These are phyloP conservation scores for Ogataea thermomethanolica DNA, from an alignment of 805 yeast species.

Conservation along the genomic window DNA sequence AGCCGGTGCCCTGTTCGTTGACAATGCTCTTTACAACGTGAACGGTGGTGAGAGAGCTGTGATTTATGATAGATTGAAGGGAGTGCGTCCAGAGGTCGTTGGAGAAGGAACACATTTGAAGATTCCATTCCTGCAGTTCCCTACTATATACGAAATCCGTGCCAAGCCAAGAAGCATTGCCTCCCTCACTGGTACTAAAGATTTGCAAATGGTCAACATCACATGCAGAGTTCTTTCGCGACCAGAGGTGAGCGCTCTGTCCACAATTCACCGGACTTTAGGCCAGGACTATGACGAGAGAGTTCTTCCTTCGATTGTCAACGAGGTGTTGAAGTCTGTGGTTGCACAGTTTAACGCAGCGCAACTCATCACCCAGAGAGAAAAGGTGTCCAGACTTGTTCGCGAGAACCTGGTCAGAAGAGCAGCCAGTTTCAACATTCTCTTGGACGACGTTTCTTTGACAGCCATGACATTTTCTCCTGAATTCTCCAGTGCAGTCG, in stretches of 20 bases:
- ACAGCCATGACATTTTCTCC: constrained; percentile 97
- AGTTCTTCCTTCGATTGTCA: constrained; percentile 95
- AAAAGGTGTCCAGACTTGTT: constrained; percentile 85
- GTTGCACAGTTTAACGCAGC: constrained; percentile 99
- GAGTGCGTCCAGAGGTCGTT: constrained; percentile 78
- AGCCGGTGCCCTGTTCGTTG: constrained; percentile 50
- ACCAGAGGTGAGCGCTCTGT: constrained; percentile 76
- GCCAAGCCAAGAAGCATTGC: constrained; percentile 97
- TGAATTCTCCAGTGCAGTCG: constrained; percentile 95
- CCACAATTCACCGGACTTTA: constrained; percentile 83
- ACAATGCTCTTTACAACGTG: constrained; percentile 70
- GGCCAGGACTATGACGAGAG: constrained; percentile 96
- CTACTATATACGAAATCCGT: constrained; percentile 88
- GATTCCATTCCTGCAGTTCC: constrained; percentile 92
- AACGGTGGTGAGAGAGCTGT: constrained; percentile 99
- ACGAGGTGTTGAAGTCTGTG: constrained; percentile 93
- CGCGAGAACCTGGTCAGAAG: constrained; percentile 89
- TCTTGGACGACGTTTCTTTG: constrained; percentile 92
- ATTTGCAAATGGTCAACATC: constrained; percentile 97
- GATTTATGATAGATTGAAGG: constrained; percentile 81
- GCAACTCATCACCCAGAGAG: constrained; percentile 98
- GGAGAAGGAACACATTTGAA: constrained; percentile 94
- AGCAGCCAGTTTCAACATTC: constrained; percentile 82
- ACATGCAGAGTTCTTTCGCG: constrained; percentile 96
- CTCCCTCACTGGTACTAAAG: constrained; percentile 96